Evolutionary conservation across 805 yeast genomes (phyloP).

Genomic region (Grigorovia yakushimaensis): DNA sequence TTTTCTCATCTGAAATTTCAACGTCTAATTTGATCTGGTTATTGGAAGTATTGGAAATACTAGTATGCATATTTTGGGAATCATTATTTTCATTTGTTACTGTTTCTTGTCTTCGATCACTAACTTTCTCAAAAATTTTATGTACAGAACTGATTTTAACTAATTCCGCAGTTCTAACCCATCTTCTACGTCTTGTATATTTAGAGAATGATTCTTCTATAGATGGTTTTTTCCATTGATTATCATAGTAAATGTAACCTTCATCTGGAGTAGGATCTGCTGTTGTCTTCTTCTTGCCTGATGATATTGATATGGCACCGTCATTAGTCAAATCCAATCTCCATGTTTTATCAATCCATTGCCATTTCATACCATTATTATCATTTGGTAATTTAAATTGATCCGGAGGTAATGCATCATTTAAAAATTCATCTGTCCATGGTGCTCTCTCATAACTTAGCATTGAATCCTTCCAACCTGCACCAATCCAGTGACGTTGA

Average conservation of each 20-base stretch:
- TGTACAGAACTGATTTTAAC: slow-evolving; percentile 31
- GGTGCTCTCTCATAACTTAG: slow-evolving; percentile 88
- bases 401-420: slow-evolving; percentile 73
- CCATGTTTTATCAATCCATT: slow-evolving; percentile 95
- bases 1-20: neutral
- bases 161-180: slow-evolving; percentile 92
- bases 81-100: neutral
- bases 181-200: slow-evolving; percentile 87
- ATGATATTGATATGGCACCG: slow-evolving; percentile 66
- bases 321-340: slow-evolving; percentile 80
- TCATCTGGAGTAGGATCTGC: slow-evolving; percentile 73
- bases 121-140: neutral
- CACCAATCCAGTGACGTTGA: slow-evolving; percentile 94
- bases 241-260: slow-evolving; percentile 83
- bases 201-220: slow-evolving; percentile 81
- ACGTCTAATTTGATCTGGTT: neutral
- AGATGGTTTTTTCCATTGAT: slow-evolving; percentile 86
- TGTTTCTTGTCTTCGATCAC: neutral
- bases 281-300: slow-evolving; percentile 41
- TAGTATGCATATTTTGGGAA: no score
- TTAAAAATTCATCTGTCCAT: slow-evolving; percentile 94
- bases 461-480: slow-evolving; percentile 95
- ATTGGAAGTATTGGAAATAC: no score
- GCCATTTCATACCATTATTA: slow-evolving; percentile 61
- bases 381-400: slow-evolving; percentile 75